Evolutionary conservation across 805 yeast species (phyloP).

Genomic region (Ogataea siamensis): DNA sequence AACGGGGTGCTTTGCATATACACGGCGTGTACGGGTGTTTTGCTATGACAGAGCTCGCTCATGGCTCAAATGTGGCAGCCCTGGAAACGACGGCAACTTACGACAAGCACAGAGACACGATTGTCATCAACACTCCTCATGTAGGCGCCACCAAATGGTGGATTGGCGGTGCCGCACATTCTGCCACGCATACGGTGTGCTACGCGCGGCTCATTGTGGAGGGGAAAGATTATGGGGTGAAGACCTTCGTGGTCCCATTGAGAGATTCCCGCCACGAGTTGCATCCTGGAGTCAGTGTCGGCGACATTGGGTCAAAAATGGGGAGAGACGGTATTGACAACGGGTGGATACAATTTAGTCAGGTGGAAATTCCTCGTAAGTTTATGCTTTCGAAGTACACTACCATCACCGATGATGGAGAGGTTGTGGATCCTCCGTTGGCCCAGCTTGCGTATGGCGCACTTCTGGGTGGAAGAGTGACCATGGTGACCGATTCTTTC

Average conservation of each 20-base stretch:
- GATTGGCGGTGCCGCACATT: constrained; percentile 98
- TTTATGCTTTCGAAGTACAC: constrained; percentile 81
- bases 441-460: constrained; percentile 91
- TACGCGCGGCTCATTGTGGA: constrained; percentile 81
- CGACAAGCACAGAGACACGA: constrained; percentile 61
- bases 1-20: constrained; percentile 58
- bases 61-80: constrained; percentile 92
- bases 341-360: constrained; percentile 92
- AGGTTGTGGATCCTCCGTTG: constrained; percentile 74
- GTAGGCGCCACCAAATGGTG: constrained; percentile 96
- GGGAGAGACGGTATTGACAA: constrained; percentile 95
- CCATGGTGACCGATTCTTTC: constrained; percentile 84
- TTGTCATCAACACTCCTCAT: constrained; percentile 81
- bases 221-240: constrained; percentile 88
- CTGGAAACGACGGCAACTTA: constrained; percentile 89
- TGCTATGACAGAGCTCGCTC: constrained; percentile 91
- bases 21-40: constrained; percentile 81
- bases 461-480: constrained; percentile 81
- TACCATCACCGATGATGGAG: constrained; percentile 63
- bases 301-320: constrained; percentile 94
- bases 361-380: constrained; percentile 79
- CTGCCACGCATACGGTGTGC: constrained; percentile 83
- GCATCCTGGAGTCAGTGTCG: constrained; percentile 76
- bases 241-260: constrained; percentile 87
- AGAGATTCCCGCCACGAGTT: constrained; percentile 73